Percentiles rank a stretch among this genome's conserved stretches.
Conservation (phyloP, 140 eudicot genomes). For the Stevia rebaudiana region DNA sequence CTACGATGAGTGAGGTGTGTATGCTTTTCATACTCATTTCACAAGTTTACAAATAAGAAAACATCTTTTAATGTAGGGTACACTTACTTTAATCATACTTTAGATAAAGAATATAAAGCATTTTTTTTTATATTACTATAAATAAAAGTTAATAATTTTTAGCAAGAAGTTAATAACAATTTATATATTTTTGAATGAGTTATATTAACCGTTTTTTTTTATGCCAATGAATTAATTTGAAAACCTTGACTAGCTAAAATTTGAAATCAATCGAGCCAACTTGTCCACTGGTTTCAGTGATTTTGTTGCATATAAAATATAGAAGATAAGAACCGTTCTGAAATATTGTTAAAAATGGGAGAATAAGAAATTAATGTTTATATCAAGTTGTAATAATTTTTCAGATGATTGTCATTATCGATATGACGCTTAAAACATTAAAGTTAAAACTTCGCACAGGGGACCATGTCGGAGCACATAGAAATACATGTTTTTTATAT, state of each 20-base stretch:
- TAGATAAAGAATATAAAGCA: background rate
- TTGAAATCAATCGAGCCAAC: too few species aligned
- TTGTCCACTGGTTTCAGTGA: too few species aligned
- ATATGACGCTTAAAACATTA: constrained; percentile 21
- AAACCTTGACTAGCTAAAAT: too few species aligned
- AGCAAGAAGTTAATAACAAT: too few species aligned
- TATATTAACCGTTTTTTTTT: too few species aligned
- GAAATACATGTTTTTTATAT: background rate
- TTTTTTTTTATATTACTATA: background rate
- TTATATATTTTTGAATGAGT: too few species aligned
- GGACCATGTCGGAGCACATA: constrained; percentile 26
- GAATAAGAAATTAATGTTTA: background rate
- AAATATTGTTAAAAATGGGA: background rate
- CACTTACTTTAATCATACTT: constrained; percentile 4
- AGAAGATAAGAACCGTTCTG: background rate
- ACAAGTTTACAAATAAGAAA: background rate
- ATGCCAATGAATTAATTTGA: too few species aligned
- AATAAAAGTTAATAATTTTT: background rate
- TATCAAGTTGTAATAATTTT: constrained; percentile 11
- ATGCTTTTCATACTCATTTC: background rate
- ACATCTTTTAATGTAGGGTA: constrained; percentile 1
- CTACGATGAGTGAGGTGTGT: constrained; percentile 80
- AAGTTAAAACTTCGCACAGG: constrained; percentile 25
- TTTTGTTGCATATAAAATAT: too few species aligned
- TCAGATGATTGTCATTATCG: constrained; percentile 25